These are phyloP conservation scores for Dissophora ornata DNA, from an alignment of 192 early-diverging fungal species.

Conservation along the genomic window DNA sequence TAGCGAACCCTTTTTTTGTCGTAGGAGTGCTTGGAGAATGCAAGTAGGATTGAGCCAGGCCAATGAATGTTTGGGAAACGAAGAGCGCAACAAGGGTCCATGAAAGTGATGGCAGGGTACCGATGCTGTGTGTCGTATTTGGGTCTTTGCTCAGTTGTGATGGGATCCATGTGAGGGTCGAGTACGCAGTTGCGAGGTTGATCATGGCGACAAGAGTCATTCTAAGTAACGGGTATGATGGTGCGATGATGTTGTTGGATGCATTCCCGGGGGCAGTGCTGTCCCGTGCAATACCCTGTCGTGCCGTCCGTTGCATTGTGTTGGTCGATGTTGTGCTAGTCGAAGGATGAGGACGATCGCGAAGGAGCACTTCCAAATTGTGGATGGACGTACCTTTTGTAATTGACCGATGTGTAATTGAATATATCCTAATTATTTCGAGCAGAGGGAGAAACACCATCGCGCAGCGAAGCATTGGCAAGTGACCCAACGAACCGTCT, in stretches of 20 bases:
- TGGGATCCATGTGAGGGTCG: constrained; percentile 36
- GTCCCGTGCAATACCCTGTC: constrained; percentile 9
- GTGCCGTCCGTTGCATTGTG: constrained; percentile 30
- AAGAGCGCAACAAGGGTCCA: constrained; percentile 35
- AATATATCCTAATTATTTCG: too few relatives aligned
- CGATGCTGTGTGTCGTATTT: not conserved
- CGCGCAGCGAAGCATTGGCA: too few relatives aligned
- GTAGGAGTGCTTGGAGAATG: not conserved
- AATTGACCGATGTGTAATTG: too few relatives aligned
- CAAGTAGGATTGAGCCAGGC: constrained; percentile 16
- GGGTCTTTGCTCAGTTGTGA: not conserved
- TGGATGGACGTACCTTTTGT: too few relatives aligned
- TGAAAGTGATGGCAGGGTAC: constrained; percentile 40
- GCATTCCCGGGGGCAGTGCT: not conserved
- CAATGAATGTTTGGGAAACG: constrained; percentile 21
- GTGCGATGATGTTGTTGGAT: not conserved
- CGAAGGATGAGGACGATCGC: too few relatives aligned
- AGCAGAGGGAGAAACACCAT: too few relatives aligned
- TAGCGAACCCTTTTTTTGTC: not conserved
- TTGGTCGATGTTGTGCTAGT: not conserved
- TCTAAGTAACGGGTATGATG: constrained; percentile 40
- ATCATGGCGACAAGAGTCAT: constrained; percentile 35
- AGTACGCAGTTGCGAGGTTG: constrained; percentile 25
- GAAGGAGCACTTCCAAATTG: too few relatives aligned
- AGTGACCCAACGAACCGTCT: too few relatives aligned